Evolutionary conservation across 306 rosid genomes (phyloP), one percentile per base, ranked within the genome.

Genomic region (Bauhinia variegata): DNA sequence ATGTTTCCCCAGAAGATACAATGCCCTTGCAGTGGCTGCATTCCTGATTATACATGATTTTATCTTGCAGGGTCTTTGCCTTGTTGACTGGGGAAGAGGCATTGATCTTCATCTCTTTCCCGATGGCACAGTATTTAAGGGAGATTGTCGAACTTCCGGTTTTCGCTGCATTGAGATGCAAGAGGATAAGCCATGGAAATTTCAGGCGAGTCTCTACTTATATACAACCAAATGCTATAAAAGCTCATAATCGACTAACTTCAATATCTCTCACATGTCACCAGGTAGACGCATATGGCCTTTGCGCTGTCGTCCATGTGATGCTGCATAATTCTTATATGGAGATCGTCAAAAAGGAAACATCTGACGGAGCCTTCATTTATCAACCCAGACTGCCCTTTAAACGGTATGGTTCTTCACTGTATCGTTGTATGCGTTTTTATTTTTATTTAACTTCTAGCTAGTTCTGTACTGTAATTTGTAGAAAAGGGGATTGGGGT

Each of bases 1-100:
- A 59, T 71, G 73, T 63, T 75, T 68, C 59, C 54, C 52, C 23
- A 5, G 23, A 38, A 49, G 76, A 64, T 28, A 51, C 55, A 33
- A 53, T 17, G 63, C 14, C 14, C 34, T 59, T 1, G 28, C 28
- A 23, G 2, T 56, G 14, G 17, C 54, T 62, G 50, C 47, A 37
- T 66, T 60, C 53, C 54, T 65, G 55, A 60, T 46, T 63, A 64
- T 33, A 43, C 41, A 41, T 76, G 50, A 54, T 44, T 64, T 17
- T 67, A 65, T 73, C 62, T 70, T 67, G 73, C 78, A 90, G 99
- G 99, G 97, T 63, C 89, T 93, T 70, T 89, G 95, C 84, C 97
- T 93, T 70, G 96, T 93, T 63, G 99, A 88, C 83, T 93, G 97
- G 99, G 99, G 99, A 81, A 83, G 97, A 65, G 96, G 97, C 52